phyloP scores from a whole-genome alignment of 495 filamentous ascomycete genomes.

The Penicillium egyptiacum region DNA sequence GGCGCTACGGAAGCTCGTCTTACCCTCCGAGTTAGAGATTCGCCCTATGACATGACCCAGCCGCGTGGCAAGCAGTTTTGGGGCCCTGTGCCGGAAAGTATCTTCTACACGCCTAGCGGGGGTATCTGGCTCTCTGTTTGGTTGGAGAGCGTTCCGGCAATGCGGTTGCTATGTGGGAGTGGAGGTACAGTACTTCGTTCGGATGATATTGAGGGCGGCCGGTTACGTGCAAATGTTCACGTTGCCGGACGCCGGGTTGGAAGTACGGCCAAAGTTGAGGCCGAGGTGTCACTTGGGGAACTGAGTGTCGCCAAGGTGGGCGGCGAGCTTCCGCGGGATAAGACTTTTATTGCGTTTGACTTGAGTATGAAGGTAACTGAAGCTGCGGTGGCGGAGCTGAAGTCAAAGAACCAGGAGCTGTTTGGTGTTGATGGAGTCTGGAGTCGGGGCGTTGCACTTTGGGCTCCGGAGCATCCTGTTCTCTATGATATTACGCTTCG shows the following conservation, averaged over 20 bases:
- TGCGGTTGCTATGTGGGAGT: constrained; percentile 30
- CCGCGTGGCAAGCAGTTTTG: constrained; percentile 45
- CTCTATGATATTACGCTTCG: constrained; percentile 39
- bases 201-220: constrained; percentile 34
- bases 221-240: constrained; percentile 27
- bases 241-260: constrained; percentile 21
- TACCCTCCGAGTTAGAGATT: constrained; percentile 35
- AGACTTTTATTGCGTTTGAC: constrained; percentile 26
- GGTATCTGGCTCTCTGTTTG: constrained; percentile 42
- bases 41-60: constrained; percentile 36
- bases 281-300: constrained; percentile 29
- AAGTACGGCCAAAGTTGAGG: constrained; percentile 21
- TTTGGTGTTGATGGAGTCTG: constrained; percentile 25
- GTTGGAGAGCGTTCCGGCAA: constrained; percentile 37
- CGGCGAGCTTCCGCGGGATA: constrained; percentile 17
- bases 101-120: constrained; percentile 42
- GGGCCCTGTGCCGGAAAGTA: constrained; percentile 39
- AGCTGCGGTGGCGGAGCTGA: constrained; percentile 1
- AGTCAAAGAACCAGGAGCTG: constrained; percentile 9
- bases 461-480: constrained; percentile 41
- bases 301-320: constrained; percentile 14
- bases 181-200: constrained; percentile 34
- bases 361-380: constrained; percentile 25
- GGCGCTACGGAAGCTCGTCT: constrained; percentile 15
- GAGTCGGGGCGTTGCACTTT: constrained; percentile 35